phyloP scores from a whole-genome alignment of 164 flowering plant species.

The Vitis amurensis region DNA sequence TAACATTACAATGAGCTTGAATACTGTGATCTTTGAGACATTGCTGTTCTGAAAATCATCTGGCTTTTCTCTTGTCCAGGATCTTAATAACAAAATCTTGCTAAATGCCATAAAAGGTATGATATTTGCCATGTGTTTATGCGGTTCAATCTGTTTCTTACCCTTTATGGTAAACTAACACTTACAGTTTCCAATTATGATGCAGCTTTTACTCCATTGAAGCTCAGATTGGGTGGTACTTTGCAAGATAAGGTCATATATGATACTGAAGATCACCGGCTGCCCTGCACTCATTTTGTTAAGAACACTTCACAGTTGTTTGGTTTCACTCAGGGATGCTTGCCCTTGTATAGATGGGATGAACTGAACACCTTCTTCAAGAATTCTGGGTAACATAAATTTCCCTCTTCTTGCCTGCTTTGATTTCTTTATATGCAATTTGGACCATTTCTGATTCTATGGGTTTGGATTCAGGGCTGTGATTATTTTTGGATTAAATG shows the following conservation, averaged over 20 bases:
- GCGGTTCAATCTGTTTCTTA: background rate
- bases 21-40: too few relatives aligned
- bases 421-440: background rate
- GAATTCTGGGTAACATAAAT: conserved; percentile 56
- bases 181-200: background rate
- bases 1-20: background rate
- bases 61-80: conserved; percentile 45
- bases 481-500: conserved; percentile 81
- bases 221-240: conserved; percentile 82
- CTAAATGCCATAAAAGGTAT: conserved; percentile 85
- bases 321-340: conserved; percentile 75
- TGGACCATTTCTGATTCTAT: background rate
- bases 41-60: background rate
- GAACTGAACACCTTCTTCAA: conserved; percentile 69
- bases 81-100: conserved; percentile 59
- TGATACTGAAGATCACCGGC: conserved; percentile 32
- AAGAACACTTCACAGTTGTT: conserved; percentile 52
- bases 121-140: background rate
- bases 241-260: conserved; percentile 84
- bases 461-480: conserved; percentile 52
- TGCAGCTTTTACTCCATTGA: conserved; percentile 87
- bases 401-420: background rate
- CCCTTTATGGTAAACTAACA: background rate
- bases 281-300: conserved; percentile 55
- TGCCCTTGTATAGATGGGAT: conserved; percentile 89